Conservation (phyloP, 345 rosid species). For the Cochlearia excelsa region DNA sequence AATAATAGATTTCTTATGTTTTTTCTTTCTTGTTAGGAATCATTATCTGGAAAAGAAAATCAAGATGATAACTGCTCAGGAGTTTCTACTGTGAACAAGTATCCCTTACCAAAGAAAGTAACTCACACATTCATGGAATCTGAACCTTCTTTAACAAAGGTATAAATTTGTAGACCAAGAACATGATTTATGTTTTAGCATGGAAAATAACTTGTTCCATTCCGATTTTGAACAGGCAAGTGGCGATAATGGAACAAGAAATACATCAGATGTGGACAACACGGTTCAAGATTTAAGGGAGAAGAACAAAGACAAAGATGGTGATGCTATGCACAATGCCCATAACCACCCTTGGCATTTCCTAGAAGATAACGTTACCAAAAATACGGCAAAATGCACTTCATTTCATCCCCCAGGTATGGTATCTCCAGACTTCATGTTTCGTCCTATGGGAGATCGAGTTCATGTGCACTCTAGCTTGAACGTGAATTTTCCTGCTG, state of each 20-base stretch:
- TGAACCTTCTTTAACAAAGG: conserved; percentile 50
- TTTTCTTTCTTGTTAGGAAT: conserved; percentile 40
- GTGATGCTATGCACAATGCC: conserved; percentile 27
- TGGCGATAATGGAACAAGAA: conserved; percentile 47
- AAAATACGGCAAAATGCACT: conserved; percentile 45
- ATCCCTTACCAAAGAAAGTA: conserved; percentile 39
- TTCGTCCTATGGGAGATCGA: conserved; percentile 46
- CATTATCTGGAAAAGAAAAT: conserved; percentile 47
- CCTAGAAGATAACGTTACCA: conserved; percentile 49
- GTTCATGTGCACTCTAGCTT: conserved; percentile 41
- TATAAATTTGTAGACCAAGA: conserved; percentile 38
- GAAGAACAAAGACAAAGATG: conserved; percentile 31
- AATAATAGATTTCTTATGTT: conserved; percentile 18
- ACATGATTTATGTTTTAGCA: conserved; percentile 16
- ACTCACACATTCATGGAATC: conserved; percentile 52
- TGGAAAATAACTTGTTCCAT: background rate
- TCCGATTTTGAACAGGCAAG: conserved; percentile 44
- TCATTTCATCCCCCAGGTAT: conserved; percentile 44
- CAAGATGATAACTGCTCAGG: conserved; percentile 71
- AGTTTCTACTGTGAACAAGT: conserved; percentile 49
- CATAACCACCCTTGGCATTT: conserved; percentile 72
- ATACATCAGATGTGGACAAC: conserved; percentile 45
- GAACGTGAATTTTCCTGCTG: conserved; percentile 36
- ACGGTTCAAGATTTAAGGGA: conserved; percentile 34
- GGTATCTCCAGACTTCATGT: conserved; percentile 46